Evolutionary conservation across 805 yeast genomes (phyloP).

Genomic region (Pichia kluyveri): DNA sequence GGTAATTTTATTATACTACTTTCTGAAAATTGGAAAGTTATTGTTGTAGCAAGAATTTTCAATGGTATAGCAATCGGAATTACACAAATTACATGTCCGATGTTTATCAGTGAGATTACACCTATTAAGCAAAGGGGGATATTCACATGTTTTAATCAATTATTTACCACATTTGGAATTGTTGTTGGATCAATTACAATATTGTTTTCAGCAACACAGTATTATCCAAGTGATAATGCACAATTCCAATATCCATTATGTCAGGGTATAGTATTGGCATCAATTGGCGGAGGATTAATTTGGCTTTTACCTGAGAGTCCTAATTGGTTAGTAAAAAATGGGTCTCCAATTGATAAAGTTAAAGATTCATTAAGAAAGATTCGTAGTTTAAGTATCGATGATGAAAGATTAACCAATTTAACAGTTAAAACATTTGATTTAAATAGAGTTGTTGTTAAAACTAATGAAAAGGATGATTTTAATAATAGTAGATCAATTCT

Average conservation of each 20-base stretch:
- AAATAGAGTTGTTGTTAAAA: background rate
- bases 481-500: slow-evolving; percentile 10
- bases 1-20: slow-evolving; percentile 16
- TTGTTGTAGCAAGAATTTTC: slow-evolving; percentile 21
- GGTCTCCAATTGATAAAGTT: slow-evolving; percentile 8
- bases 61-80: slow-evolving; percentile 27
- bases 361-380: slow-evolving; percentile 15
- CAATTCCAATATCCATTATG: slow-evolving; percentile 20
- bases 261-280: slow-evolving; percentile 8
- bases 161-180: slow-evolving; percentile 28
- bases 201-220: slow-evolving; percentile 10
- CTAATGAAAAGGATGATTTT: background rate
- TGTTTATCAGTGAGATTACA: slow-evolving; percentile 29
- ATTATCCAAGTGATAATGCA: background rate
- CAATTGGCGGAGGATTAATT: slow-evolving; percentile 10
- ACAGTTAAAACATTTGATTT: slow-evolving; percentile 16
- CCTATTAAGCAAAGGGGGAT: slow-evolving; percentile 24
- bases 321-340: slow-evolving; percentile 17
- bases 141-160: slow-evolving; percentile 25
- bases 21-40: slow-evolving; percentile 17
- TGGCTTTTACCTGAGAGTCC: slow-evolving; percentile 29
- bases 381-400: slow-evolving; percentile 13
- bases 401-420: slow-evolving; percentile 14
- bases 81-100: slow-evolving; percentile 26
- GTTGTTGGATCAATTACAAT: slow-evolving; percentile 22